Evolutionary conservation across 2,329 filamentous ascomycete genomes (phyloP).

Genomic region (Albifimbria verrucaria): DNA sequence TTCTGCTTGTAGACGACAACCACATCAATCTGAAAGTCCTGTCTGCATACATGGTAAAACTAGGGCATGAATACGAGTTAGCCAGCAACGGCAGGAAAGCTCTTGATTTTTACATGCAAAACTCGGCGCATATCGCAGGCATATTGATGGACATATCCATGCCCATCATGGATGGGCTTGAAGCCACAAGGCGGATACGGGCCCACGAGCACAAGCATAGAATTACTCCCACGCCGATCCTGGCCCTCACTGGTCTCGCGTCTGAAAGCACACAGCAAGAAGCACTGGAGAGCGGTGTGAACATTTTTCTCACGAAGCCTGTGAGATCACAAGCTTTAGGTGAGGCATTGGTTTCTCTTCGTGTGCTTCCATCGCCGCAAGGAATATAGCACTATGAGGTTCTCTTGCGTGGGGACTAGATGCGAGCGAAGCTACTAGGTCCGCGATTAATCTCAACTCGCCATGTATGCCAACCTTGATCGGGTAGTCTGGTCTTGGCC

Average conservation of each 20-base stretch:
- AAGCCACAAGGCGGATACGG: conserved; percentile 47
- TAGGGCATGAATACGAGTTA: conserved; percentile 22
- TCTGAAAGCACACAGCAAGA: conserved; percentile 48
- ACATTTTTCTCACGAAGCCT: conserved; percentile 54
- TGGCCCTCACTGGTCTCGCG: conserved; percentile 51
- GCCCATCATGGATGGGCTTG: conserved; percentile 54
- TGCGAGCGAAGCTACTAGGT: too few species aligned
- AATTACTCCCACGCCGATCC: conserved; percentile 40
- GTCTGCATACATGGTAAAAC: conserved; percentile 31
- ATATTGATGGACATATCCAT: conserved; percentile 52
- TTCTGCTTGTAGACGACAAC: conserved; percentile 40
- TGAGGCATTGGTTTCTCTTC: too few species aligned
- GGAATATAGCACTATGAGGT: too few species aligned
- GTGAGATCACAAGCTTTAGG: too few species aligned
- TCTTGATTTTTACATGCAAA: conserved; percentile 21
- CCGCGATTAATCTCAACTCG: too few species aligned
- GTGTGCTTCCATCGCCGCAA: too few species aligned
- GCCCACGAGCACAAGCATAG: conserved; percentile 41
- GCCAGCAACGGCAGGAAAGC: conserved; percentile 33
- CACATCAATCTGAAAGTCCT: conserved; percentile 32
- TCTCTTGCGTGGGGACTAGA: too few species aligned
- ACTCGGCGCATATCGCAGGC: conserved; percentile 20
- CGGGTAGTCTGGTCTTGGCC: too few species aligned
- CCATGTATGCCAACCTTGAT: too few species aligned
- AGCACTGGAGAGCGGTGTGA: conserved; percentile 49